Conservation (phyloP, 2,329 filamentous ascomycete genomes). For the Rhynchosporium graminicola region DNA sequence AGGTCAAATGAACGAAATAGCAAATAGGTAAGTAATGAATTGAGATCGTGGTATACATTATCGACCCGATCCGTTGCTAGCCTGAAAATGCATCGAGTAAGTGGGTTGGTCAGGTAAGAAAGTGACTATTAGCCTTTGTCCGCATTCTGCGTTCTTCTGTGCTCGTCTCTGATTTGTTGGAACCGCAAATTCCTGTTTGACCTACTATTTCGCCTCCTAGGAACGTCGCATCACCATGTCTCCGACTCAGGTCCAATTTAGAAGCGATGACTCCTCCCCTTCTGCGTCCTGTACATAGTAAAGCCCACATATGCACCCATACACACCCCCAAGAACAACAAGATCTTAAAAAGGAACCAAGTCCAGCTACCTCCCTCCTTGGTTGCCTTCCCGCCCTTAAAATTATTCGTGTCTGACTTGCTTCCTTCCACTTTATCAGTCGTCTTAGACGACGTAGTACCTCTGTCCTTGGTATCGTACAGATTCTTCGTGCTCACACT, state of each 20-base stretch:
- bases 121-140: not conserved
- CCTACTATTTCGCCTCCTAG: not conserved
- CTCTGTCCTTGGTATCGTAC: slow-evolving; percentile 62
- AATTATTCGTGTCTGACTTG: slow-evolving; percentile 26
- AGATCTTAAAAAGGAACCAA: slow-evolving; percentile 78
- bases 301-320: slow-evolving; percentile 82
- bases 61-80: not conserved
- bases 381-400: slow-evolving; percentile 25
- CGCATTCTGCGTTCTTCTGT: not conserved
- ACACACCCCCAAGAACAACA: slow-evolving; percentile 70
- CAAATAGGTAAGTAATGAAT: not conserved
- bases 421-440: slow-evolving; percentile 17
- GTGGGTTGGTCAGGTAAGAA: not conserved
- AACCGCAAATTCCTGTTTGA: not conserved
- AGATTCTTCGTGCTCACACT: slow-evolving; percentile 84
- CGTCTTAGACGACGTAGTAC: slow-evolving; percentile 63
- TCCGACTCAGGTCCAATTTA: slow-evolving; percentile 20
- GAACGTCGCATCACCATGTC: not conserved
- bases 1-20: not conserved
- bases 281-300: slow-evolving; percentile 70
- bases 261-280: slow-evolving; percentile 40
- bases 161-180: not conserved
- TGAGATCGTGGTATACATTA: not conserved
- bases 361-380: slow-evolving; percentile 56
- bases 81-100: slow-evolving; percentile 10